Evolutionary conservation across 2,329 filamentous ascomycete genomes (phyloP).

Genomic region (Dryadomyces quercivorus): DNA sequence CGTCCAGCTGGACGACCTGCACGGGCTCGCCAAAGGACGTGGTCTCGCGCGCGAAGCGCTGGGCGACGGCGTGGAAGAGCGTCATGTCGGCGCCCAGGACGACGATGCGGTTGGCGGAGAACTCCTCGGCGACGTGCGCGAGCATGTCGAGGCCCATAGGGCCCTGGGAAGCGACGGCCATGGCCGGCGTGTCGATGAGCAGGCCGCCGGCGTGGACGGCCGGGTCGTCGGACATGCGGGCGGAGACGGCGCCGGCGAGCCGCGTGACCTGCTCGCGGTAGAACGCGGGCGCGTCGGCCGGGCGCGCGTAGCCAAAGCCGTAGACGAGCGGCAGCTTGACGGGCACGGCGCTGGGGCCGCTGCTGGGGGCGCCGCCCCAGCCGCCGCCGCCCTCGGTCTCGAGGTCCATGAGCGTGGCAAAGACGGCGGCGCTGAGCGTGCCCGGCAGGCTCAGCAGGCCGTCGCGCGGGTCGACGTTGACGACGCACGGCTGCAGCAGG

Average conservation of each 20-base stretch:
- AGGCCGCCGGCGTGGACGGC: constrained; percentile 62
- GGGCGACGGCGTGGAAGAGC: constrained; percentile 64
- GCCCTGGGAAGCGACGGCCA: constrained; percentile 39
- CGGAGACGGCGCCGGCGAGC: constrained; percentile 67
- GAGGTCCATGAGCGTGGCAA: constrained; percentile 77
- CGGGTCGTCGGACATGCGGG: constrained; percentile 63
- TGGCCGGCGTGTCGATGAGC: constrained; percentile 72
- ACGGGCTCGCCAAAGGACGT: constrained; percentile 55
- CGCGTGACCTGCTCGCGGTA: constrained; percentile 66
- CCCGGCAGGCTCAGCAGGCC: constrained; percentile 68
- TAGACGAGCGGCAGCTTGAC: constrained; percentile 90
- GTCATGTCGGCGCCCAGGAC: constrained; percentile 57
- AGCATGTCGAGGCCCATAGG: constrained; percentile 56
- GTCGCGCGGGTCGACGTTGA: constrained; percentile 77
- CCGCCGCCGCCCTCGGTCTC: constrained; percentile 59
- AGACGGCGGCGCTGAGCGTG: constrained; percentile 74
- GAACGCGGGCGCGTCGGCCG: constrained; percentile 59
- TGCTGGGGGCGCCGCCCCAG: constrained; percentile 84
- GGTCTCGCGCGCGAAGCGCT: constrained; percentile 47
- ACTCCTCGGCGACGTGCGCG: constrained; percentile 56
- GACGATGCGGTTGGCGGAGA: constrained; percentile 66
- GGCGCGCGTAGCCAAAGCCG: constrained; percentile 64
- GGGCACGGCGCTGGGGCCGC: constrained; percentile 74
- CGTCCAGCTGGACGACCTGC: constrained; percentile 65
- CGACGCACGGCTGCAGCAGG: constrained; percentile 57